Evolutionary conservation across 2,329 filamentous ascomycete species (phyloP).

Genomic region (Kalmusia sp.): DNA sequence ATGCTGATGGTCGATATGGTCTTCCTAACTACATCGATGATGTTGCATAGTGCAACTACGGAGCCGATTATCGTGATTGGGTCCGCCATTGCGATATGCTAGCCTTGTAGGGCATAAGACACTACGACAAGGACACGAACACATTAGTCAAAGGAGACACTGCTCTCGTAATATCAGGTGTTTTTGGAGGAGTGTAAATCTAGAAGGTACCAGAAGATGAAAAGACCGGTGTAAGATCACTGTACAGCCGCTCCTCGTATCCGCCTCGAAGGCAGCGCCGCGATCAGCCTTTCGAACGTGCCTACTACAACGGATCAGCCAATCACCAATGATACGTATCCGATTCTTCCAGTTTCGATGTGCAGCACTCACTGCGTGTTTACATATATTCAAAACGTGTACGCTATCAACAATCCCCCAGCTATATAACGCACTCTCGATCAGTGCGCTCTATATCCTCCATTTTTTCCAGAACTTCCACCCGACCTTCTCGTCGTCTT

Average conservation of each 20-base stretch:
- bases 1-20: constrained; percentile 3
- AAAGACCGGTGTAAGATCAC: too few relatives aligned
- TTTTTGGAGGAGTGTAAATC: too few relatives aligned
- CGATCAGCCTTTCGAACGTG: not conserved
- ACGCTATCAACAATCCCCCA: constrained; percentile 4
- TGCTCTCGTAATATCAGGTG: too few relatives aligned
- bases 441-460: constrained; percentile 23
- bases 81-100: constrained; percentile 16
- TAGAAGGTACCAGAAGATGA: too few relatives aligned
- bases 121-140: too few relatives aligned
- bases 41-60: constrained; percentile 10
- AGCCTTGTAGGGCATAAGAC: too few relatives aligned
- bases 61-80: constrained; percentile 10
- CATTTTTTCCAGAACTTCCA: constrained; percentile 56
- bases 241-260: not conserved
- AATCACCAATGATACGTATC: too few relatives aligned
- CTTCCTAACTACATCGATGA: constrained; percentile 10
- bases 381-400: constrained; percentile 4
- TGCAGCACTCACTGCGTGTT: not conserved
- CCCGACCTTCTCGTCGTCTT: constrained; percentile 28
- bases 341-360: too few relatives aligned
- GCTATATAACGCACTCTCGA: not conserved
- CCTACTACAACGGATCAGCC: not conserved
- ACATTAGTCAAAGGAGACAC: too few relatives aligned
- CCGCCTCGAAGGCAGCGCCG: not conserved